Evolutionary conservation across 2,329 filamentous ascomycete species (phyloP), one percentile per base, ranked within the genome.

Genomic region (Balansia obtecta): DNA sequence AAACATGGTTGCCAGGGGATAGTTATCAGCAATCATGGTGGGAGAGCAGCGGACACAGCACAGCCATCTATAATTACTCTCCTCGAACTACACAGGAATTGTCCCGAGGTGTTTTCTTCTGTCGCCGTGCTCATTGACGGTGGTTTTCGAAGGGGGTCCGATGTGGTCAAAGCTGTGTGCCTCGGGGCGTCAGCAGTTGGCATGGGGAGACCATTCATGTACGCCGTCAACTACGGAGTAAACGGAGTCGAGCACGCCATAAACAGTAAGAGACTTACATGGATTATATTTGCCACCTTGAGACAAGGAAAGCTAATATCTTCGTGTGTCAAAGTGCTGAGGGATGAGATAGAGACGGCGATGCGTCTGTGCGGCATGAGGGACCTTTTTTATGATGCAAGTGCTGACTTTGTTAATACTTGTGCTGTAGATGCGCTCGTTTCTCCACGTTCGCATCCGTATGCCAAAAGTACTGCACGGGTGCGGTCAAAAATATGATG

Each of bases 1-100:
- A 72, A 83, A 48, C 59, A 72, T 12, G 82, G 80, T 0, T 76
- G 78, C 3, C 78, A 87, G 55, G 84, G 79, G 0, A 84, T 88
- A 45, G 73, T 88, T 1, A 69, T 88, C 1, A 79, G 74, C 13
- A 88, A 88, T 56, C 85, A 88, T 61, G 85, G 83, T 1, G 84
- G 84, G 0, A 65, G 84, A 39, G 72, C 66, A 48, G 58, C 73
- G 1, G 74, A 78, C 52, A 77, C 60, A 56, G 68, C 71, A 0
- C 71, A 76, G 2, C 68, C 82, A 0, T 72, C 76, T 0, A 70
- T 86, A 32, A 61, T 84, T 34, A 72, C 79, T 0, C 60, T 86
- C 4, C 63, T 86, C 1, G 82, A 86, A 64, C 69, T 86, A 53
- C 79, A 80, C 51, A 72, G 73, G 55, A 75, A 74, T 54, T 80